These are phyloP conservation scores for Glycine latifolia DNA, from an alignment of 306 rosid species.

Conservation along the genomic window DNA sequence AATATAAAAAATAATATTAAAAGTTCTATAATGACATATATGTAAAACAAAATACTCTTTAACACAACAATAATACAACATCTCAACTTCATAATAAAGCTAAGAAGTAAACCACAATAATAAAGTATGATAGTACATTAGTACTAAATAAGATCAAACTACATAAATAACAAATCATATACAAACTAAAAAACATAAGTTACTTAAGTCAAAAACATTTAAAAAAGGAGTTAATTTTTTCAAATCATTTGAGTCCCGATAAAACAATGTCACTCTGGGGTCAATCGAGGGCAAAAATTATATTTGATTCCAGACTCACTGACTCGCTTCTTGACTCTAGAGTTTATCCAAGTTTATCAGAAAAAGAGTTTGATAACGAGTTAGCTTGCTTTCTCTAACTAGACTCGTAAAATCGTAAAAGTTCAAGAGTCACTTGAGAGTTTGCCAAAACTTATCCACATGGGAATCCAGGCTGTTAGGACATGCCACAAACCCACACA, in stretches of 20 bases:
- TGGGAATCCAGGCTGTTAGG: no score
- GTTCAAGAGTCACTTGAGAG: no score
- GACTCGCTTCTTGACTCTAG: not conserved
- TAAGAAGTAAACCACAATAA: not conserved
- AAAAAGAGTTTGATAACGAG: no score
- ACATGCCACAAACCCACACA: no score
- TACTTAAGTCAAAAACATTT: not conserved
- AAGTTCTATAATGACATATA: not conserved
- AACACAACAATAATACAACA: not conserved
- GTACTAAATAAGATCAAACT: not conserved
- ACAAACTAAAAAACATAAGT: not conserved
- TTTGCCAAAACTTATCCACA: no score
- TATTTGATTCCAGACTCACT: not conserved
- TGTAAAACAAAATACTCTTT: not conserved
- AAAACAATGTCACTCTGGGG: not conserved
- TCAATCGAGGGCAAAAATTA: not conserved
- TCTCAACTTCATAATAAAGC: not conserved
- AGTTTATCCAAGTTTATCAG: not conserved
- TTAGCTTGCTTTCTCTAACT: no score
- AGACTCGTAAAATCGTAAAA: no score
- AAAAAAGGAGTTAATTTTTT: not conserved
- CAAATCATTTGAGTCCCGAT: not conserved
- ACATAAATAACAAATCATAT: not conserved
- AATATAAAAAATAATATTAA: no score
- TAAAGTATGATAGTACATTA: not conserved